Conservation (phyloP, 257 asterid genomes). For the Misopates orontium region DNA sequence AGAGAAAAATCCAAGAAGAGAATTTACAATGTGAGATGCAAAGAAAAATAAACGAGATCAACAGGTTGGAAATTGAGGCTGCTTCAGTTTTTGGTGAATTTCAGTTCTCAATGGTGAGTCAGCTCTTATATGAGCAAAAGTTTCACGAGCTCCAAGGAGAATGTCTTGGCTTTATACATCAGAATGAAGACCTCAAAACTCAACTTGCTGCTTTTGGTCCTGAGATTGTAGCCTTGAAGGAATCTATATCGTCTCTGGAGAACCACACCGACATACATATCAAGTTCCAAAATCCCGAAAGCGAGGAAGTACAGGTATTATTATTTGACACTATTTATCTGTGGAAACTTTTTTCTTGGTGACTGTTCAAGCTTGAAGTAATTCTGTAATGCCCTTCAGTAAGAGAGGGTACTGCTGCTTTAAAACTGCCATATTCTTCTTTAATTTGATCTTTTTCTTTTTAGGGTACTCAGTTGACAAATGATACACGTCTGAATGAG, state of each 20-base stretch:
- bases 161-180: slow-evolving; percentile 42
- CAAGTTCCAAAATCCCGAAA: slow-evolving; percentile 51
- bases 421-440: neutral
- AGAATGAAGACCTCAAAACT: slow-evolving; percentile 53
- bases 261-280: slow-evolving; percentile 47
- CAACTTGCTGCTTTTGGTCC: slow-evolving; percentile 63
- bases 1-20: slow-evolving; percentile 46
- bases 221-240: slow-evolving; percentile 63
- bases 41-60: slow-evolving; percentile 44
- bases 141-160: slow-evolving; percentile 59
- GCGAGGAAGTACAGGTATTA: slow-evolving; percentile 53
- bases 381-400: no score
- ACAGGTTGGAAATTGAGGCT: slow-evolving; percentile 57
- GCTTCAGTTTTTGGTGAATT: slow-evolving; percentile 54
- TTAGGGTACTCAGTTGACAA: slow-evolving; percentile 45
- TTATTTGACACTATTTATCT: neutral
- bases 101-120: slow-evolving; percentile 54
- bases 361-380: no score
- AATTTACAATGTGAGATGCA: slow-evolving; percentile 54
- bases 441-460: slow-evolving; percentile 3
- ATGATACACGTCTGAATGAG: slow-evolving; percentile 21
- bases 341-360: no score
- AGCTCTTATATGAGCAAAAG: slow-evolving; percentile 71
- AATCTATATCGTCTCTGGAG: slow-evolving; percentile 71
- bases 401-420: no score